phyloP scores from a whole-genome alignment of 805 yeast species.

The Metschnikowia henanensis region DNA sequence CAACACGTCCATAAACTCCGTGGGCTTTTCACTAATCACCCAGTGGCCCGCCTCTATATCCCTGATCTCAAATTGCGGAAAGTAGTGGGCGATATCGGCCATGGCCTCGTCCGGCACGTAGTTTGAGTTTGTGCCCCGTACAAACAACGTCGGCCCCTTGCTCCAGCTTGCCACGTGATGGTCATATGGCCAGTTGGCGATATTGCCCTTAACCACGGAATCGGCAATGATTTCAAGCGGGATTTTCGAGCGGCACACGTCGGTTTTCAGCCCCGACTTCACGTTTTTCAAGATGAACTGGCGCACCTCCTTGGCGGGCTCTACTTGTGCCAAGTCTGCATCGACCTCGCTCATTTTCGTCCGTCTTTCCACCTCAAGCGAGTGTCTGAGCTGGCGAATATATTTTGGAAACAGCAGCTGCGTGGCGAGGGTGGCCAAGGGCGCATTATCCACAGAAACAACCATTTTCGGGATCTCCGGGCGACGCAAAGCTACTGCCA shows the following conservation, averaged over 20 bases:
- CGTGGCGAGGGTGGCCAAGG: conserved; percentile 58
- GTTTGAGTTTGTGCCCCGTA: conserved; percentile 73
- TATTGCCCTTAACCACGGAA: conserved; percentile 59
- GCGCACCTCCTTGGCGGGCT: conserved; percentile 57
- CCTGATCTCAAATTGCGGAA: conserved; percentile 72
- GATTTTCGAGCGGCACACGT: conserved; percentile 51
- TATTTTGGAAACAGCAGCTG: conserved; percentile 64
- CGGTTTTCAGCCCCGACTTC: conserved; percentile 41
- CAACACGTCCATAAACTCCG: conserved; percentile 64
- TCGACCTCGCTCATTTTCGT: conserved; percentile 67
- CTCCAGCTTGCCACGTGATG: conserved; percentile 53
- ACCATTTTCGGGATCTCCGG: conserved; percentile 62
- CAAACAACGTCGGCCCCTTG: conserved; percentile 68
- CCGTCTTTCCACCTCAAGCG: conserved; percentile 48
- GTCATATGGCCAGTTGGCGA: conserved; percentile 78
- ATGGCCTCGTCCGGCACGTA: conserved; percentile 84
- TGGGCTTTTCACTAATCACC: conserved; percentile 86
- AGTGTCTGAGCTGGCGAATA: conserved; percentile 58
- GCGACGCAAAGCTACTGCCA: conserved; percentile 75
- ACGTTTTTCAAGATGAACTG: conserved; percentile 79
- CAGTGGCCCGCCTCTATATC: conserved; percentile 91
- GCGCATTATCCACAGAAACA: conserved; percentile 88
- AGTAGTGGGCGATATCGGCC: conserved; percentile 69
- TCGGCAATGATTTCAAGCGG: conserved; percentile 73
- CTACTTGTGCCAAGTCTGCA: conserved; percentile 58